Evolutionary conservation across 2,329 filamentous ascomycete species (phyloP).

Genomic region (Fusarium sublunatum): DNA sequence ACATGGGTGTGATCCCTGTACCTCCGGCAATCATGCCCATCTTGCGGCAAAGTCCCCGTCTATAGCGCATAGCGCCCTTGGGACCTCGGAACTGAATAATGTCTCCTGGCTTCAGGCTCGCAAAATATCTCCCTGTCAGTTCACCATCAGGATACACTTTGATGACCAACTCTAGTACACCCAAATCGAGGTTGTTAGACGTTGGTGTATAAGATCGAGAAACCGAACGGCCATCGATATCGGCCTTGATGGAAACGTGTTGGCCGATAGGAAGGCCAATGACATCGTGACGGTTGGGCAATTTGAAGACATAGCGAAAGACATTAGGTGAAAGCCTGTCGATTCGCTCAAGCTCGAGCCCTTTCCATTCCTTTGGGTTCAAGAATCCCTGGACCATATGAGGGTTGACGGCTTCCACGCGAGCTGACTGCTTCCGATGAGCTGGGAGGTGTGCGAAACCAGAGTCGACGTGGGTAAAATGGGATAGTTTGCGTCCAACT

Average conservation of each 20-base stretch:
- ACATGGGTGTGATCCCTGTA: slow-evolving; percentile 51
- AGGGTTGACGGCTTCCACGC: neutral
- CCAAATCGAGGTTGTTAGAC: slow-evolving; percentile 62
- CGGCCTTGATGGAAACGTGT: slow-evolving; percentile 64
- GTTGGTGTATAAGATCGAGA: slow-evolving; percentile 65
- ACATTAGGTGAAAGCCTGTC: slow-evolving; percentile 50
- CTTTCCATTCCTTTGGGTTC: neutral
- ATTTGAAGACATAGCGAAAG: slow-evolving; percentile 59
- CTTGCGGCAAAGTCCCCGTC: slow-evolving; percentile 53
- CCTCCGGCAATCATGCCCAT: slow-evolving; percentile 68
- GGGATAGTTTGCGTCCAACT: neutral
- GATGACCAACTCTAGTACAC: slow-evolving; percentile 63
- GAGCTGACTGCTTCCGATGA: neutral
- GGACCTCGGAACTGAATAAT: slow-evolving; percentile 65
- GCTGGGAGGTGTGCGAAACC: neutral
- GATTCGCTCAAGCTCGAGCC: neutral
- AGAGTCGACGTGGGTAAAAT: neutral
- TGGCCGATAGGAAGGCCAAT: slow-evolving; percentile 67
- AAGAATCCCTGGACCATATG: neutral
- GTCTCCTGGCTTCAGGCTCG: slow-evolving; percentile 59
- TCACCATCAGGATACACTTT: slow-evolving; percentile 62
- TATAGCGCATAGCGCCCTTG: slow-evolving; percentile 67
- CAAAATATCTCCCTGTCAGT: slow-evolving; percentile 61
- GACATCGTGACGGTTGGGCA: slow-evolving; percentile 57
- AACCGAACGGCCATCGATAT: slow-evolving; percentile 58